A percentile compares a stretch with the other conserved stretches of the same genome.
Conservation (phyloP, 2,329 filamentous ascomycete species). For the Neofusicoccum ribis region DNA sequence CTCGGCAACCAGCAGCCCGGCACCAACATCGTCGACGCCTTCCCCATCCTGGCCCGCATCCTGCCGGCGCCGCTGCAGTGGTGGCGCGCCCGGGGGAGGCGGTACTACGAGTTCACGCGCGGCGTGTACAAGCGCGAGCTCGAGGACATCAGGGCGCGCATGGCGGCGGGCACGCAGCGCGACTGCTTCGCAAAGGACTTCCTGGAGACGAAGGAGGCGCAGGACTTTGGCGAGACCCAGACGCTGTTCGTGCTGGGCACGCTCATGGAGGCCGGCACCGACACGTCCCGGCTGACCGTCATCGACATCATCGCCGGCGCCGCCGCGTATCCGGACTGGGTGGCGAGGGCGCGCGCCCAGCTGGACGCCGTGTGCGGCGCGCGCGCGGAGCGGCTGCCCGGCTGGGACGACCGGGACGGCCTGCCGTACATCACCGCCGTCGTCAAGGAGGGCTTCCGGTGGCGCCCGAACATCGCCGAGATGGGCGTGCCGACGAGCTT, state of each 20-base stretch:
- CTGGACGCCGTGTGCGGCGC: conserved; percentile 26
- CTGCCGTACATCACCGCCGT: conserved; percentile 25
- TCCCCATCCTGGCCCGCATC: conserved; percentile 30
- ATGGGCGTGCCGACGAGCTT: conserved; percentile 25
- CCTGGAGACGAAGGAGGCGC: conserved; percentile 34
- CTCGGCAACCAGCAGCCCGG: conserved; percentile 31
- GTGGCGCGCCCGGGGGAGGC: conserved; percentile 31
- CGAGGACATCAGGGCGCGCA: conserved; percentile 36
- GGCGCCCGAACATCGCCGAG: conserved; percentile 26
- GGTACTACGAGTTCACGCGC: conserved; percentile 24
- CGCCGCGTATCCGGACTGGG: conserved; percentile 26
- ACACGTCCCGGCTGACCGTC: conserved; percentile 28
- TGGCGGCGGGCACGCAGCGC: conserved; percentile 34
- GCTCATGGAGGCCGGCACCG: conserved; percentile 31
- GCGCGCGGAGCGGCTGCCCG: conserved; percentile 24
- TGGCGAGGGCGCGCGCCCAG: conserved; percentile 23
- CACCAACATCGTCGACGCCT: conserved; percentile 34
- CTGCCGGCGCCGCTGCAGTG: conserved; percentile 33
- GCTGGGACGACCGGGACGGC: conserved; percentile 21
- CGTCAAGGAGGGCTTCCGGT: conserved; percentile 27
- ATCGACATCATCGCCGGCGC: conserved; percentile 27
- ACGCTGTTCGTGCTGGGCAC: conserved; percentile 35
- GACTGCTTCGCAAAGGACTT: conserved; percentile 49
- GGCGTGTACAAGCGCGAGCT: conserved; percentile 31
- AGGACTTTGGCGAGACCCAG: conserved; percentile 32